Conservation (phyloP, 2,329 filamentous ascomycete genomes). For the Arthrobotrys sphaeroides region DNA sequence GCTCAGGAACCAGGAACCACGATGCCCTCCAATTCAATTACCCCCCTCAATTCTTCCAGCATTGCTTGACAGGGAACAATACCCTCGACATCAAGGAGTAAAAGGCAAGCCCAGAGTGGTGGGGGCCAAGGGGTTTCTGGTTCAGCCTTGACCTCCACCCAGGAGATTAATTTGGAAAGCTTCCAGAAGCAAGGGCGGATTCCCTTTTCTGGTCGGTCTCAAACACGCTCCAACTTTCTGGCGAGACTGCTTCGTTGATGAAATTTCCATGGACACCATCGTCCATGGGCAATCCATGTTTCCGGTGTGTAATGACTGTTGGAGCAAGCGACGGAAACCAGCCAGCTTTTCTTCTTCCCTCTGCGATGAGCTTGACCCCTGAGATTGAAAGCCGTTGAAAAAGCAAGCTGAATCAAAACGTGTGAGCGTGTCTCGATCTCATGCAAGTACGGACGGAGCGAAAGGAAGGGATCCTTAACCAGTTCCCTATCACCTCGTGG, state of each 20-base stretch:
- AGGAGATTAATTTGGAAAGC: constrained; percentile 54
- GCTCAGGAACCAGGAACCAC: constrained; percentile 20
- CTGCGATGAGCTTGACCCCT: constrained; percentile 4
- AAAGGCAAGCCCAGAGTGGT: constrained; percentile 9
- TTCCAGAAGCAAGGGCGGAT: constrained; percentile 54
- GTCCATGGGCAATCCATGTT: constrained; percentile 8
- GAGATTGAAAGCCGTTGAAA: constrained; percentile 13
- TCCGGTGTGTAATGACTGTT: constrained; percentile 23
- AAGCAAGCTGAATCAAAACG: constrained; percentile 52
- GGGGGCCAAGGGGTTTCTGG: constrained; percentile 38
- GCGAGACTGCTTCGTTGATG: constrained; percentile 20
- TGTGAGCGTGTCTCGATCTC: constrained; percentile 42
- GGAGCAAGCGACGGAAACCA: constrained; percentile 38
- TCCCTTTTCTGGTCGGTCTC: constrained; percentile 43
- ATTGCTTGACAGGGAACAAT: constrained; percentile 15
- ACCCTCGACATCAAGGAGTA: constrained; percentile 9
- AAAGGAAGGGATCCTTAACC: constrained; percentile 19
- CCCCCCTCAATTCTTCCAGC: constrained; percentile 8
- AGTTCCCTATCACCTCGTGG: constrained; percentile 44
- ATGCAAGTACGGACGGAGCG: constrained; percentile 24
- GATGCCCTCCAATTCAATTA: constrained; percentile 16
- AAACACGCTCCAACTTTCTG: constrained; percentile 40
- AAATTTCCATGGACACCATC: constrained; percentile 37
- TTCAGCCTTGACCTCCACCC: constrained; percentile 21
- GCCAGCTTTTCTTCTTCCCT: neutral